A percentile compares a stretch with the other conserved stretches of the same genome.
Evolutionary conservation across 139 green algal genomes (phyloP).

Genomic region (Closterium sp.): DNA sequence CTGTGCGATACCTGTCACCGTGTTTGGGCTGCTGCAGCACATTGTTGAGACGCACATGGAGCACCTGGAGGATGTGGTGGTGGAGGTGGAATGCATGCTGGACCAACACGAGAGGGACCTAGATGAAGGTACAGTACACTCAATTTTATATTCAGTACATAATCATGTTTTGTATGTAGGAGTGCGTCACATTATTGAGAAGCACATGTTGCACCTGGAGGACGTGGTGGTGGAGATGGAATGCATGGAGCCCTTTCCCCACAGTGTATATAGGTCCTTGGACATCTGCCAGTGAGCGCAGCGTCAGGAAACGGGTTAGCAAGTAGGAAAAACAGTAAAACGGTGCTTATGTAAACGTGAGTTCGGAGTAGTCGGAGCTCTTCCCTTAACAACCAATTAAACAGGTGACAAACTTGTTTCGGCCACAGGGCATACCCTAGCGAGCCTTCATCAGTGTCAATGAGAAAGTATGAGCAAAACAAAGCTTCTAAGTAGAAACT

Average conservation of each 20-base stretch:
- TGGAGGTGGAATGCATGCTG: slow-evolving; percentile 25
- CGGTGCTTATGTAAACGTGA: no score
- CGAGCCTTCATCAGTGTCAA: no score
- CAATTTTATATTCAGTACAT: no score
- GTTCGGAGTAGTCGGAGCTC: no score
- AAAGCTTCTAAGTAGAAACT: no score
- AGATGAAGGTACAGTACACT: slow-evolving; percentile 3
- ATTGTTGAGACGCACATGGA: slow-evolving; percentile 31
- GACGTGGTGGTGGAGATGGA: slow-evolving; percentile 31
- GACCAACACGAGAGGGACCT: slow-evolving; percentile 11
- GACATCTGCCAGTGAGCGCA: no score
- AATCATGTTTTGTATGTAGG: not conserved
- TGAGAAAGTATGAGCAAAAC: no score
- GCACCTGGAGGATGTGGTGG: slow-evolving; percentile 18
- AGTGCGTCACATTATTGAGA: slow-evolving; percentile 28
- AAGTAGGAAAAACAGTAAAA: no score
- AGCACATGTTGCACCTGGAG: slow-evolving; percentile 16
- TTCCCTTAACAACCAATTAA: no score
- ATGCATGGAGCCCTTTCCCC: not conserved
- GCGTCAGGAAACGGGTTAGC: no score
- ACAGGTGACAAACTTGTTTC: no score
- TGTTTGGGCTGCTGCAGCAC: slow-evolving; percentile 31
- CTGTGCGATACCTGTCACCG: not conserved
- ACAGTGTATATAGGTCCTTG: not conserved
- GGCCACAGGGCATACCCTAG: no score